Conservation (phyloP, 1,284 basidiomycete species). For the Coniferiporia sulphurascens region DNA sequence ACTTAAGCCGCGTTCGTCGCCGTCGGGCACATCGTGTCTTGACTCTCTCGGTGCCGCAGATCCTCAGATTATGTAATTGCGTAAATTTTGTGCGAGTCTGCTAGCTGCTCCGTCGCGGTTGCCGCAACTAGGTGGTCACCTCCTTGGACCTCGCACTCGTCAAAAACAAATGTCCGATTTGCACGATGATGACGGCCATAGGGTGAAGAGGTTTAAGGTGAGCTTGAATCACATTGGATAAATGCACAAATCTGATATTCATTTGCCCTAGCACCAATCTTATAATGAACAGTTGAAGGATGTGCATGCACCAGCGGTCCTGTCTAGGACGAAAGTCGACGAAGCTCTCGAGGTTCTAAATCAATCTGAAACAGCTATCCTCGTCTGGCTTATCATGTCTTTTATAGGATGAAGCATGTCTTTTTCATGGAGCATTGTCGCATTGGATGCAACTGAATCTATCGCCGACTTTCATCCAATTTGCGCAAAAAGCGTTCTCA, state of each 20-base stretch:
- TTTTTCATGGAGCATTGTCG: slow-evolving; percentile 63
- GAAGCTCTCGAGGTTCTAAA: slow-evolving; percentile 50
- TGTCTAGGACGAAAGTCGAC: slow-evolving; percentile 52
- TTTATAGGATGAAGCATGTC: slow-evolving; percentile 62
- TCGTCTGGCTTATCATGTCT: slow-evolving; percentile 4
- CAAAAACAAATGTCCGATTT: slow-evolving; percentile 7
- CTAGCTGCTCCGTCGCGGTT: background rate
- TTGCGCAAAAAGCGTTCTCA: slow-evolving; percentile 54
- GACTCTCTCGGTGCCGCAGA: background rate
- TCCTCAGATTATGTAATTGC: background rate
- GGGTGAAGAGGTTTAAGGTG: slow-evolving; percentile 44
- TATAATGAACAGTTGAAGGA: slow-evolving; percentile 61
- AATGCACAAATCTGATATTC: background rate
- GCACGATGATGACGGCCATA: slow-evolving; percentile 26
- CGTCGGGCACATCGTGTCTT: too few relatives aligned
- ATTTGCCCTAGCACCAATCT: slow-evolving; percentile 58
- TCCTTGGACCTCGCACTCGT: too few relatives aligned
- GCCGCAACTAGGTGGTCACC: too few relatives aligned
- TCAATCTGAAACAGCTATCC: background rate
- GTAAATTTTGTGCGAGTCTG: background rate
- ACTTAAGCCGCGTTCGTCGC: too few relatives aligned
- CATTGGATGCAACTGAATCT: slow-evolving; percentile 80
- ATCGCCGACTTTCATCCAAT: slow-evolving; percentile 67
- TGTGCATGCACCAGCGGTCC: slow-evolving; percentile 66
- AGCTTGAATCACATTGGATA: background rate